phyloP scores from a whole-genome alignment of 306 rosid genomes.

The Quercus parvula region DNA sequence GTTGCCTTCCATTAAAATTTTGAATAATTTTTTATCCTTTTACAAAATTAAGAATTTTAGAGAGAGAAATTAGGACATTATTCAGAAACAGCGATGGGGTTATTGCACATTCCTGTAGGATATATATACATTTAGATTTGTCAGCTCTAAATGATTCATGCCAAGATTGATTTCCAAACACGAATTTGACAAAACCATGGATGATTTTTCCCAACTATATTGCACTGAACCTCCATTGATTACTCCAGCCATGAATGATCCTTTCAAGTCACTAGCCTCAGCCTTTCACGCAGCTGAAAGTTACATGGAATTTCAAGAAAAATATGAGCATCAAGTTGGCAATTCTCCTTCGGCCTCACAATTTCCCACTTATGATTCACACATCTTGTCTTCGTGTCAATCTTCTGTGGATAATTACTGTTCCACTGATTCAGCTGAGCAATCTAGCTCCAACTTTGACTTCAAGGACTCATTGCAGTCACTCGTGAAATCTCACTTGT shows the following conservation, averaged over 20 bases:
- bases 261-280: neutral
- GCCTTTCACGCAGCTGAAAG: neutral
- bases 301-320: neutral
- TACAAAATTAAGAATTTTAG: no score
- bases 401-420: neutral
- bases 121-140: no score
- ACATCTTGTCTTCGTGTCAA: neutral
- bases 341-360: neutral
- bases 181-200: no score
- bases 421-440: neutral
- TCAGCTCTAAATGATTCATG: no score
- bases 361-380: neutral
- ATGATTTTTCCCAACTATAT: no score
- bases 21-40: no score
- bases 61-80: no score
- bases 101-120: no score
- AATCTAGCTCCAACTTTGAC: neutral
- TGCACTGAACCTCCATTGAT: no score
- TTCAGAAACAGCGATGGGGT: no score
- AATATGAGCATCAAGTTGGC: neutral
- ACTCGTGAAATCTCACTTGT: neutral
- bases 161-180: no score
- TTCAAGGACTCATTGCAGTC: neutral
- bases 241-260: neutral
- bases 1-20: no score